A percentile compares a stretch with the other conserved stretches of the same genome.
Conservation (phyloP, 371 early-diverging fungal genomes). For the Rhizopus arrhizus region DNA sequence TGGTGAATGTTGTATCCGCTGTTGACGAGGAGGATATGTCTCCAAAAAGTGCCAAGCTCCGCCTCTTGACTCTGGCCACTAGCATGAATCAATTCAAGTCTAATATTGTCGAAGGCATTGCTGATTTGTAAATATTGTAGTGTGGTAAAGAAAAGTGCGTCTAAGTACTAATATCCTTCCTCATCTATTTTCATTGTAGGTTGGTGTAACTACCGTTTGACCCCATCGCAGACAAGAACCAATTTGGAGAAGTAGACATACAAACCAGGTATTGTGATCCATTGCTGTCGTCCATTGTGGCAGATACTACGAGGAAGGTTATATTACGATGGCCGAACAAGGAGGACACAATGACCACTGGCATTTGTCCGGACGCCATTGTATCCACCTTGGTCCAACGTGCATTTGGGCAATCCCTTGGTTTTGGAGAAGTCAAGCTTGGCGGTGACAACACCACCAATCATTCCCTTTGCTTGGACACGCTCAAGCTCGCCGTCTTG, state of each 20-base stretch:
- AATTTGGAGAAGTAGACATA: conserved; percentile 6
- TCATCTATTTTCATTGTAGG: no score
- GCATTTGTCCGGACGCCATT: conserved; percentile 33
- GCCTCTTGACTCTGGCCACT: no score
- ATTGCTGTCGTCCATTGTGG: neutral
- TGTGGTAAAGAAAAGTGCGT: no score
- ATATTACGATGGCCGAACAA: neutral
- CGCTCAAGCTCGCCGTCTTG: conserved; percentile 13
- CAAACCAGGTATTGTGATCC: conserved; percentile 6
- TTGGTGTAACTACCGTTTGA: conserved; percentile 7
- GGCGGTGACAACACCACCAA: conserved; percentile 32
- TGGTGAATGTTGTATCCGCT: no score
- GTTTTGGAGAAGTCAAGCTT: conserved; percentile 37
- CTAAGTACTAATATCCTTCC: no score
- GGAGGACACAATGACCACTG: conserved; percentile 4
- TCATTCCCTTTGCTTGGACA: conserved; percentile 36
- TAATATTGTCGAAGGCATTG: no score
- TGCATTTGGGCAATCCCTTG: conserved; percentile 30
- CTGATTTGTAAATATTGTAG: no score
- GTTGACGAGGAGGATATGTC: no score
- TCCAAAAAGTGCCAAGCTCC: no score
- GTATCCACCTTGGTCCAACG: conserved; percentile 34
- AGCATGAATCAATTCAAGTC: no score
- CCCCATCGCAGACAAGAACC: conserved; percentile 7
- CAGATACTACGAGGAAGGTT: neutral